These are phyloP conservation scores for Malania oleifera DNA, from an alignment of 164 flowering plant genomes.

Conservation along the genomic window DNA sequence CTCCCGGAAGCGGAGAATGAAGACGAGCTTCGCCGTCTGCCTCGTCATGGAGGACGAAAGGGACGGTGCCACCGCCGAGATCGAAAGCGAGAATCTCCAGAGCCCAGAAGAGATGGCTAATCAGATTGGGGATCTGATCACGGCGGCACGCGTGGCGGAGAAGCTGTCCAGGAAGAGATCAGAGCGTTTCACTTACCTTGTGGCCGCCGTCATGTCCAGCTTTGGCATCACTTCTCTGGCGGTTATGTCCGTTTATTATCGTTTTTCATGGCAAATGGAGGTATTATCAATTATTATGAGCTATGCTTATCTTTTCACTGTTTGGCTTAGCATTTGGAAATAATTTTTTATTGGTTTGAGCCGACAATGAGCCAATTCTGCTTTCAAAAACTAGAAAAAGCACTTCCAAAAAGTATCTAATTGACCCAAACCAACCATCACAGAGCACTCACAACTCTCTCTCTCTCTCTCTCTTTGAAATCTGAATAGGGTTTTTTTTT, in stretches of 20 bases:
- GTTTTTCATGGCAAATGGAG: constrained; percentile 93
- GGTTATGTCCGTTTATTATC: constrained; percentile 68
- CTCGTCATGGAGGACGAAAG: constrained; percentile 37
- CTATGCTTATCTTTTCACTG: constrained; percentile 7
- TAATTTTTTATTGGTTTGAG: not conserved
- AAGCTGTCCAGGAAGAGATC: constrained; percentile 62
- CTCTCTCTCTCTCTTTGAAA: not conserved
- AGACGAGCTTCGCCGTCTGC: constrained; percentile 29
- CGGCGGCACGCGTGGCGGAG: constrained; percentile 32
- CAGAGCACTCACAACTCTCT: not conserved
- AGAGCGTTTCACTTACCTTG: constrained; percentile 66
- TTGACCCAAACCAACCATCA: no score
- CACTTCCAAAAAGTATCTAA: no score
- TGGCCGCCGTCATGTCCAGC: constrained; percentile 86
- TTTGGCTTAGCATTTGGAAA: not conserved
- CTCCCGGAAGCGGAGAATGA: constrained; percentile 10
- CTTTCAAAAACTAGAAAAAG: not conserved
- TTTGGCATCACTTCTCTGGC: constrained; percentile 85
- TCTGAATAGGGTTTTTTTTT: not conserved
- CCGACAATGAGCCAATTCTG: no score
- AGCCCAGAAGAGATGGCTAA: not conserved
- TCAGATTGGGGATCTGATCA: constrained; percentile 13
- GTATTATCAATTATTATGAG: no score
- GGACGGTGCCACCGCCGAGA: constrained; percentile 16
- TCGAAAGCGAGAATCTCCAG: constrained; percentile 6